A percentile compares a stretch with the other conserved stretches of the same genome.
These are phyloP conservation scores for Candida argentea DNA, from an alignment of 805 yeast species.

Conservation along the genomic window DNA sequence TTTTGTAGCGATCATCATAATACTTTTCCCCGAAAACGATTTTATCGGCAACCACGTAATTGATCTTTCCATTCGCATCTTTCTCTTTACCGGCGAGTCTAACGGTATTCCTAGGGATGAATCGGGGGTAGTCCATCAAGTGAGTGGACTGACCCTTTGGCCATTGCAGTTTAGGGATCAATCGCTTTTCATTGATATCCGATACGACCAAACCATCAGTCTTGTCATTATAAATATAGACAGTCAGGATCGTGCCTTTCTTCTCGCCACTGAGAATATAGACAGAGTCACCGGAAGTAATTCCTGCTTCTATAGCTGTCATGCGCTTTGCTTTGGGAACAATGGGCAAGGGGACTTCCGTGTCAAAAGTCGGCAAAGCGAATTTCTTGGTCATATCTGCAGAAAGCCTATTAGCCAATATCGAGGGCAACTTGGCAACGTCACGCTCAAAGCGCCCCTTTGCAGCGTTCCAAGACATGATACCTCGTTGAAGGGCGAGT, in stretches of 20 bases:
- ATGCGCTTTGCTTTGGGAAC: conserved; percentile 22
- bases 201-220: conserved; percentile 60
- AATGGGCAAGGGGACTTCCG: conserved; percentile 5
- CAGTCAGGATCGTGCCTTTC: conserved; percentile 65
- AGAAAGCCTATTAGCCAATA: conserved; percentile 17
- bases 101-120: conserved; percentile 49
- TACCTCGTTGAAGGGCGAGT: no score
- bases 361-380: conserved; percentile 27
- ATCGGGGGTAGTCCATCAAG: conserved; percentile 57
- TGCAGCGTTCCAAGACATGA: conserved; percentile 24
- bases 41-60: conserved; percentile 72
- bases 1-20: conserved; percentile 65
- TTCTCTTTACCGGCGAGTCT: conserved; percentile 71
- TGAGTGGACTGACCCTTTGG: conserved; percentile 61
- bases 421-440: conserved; percentile 21
- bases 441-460: conserved; percentile 28
- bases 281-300: conserved; percentile 69
- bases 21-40: conserved; percentile 57
- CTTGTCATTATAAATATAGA: conserved; percentile 47
- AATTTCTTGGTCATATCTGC: conserved; percentile 12
- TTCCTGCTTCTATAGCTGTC: conserved; percentile 43
- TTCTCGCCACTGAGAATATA: conserved; percentile 59
- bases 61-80: conserved; percentile 52
- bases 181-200: conserved; percentile 54
- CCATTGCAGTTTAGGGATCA: conserved; percentile 70